Evolutionary conservation across 306 rosid genomes (phyloP).

Genomic region (Neltuma alba): DNA sequence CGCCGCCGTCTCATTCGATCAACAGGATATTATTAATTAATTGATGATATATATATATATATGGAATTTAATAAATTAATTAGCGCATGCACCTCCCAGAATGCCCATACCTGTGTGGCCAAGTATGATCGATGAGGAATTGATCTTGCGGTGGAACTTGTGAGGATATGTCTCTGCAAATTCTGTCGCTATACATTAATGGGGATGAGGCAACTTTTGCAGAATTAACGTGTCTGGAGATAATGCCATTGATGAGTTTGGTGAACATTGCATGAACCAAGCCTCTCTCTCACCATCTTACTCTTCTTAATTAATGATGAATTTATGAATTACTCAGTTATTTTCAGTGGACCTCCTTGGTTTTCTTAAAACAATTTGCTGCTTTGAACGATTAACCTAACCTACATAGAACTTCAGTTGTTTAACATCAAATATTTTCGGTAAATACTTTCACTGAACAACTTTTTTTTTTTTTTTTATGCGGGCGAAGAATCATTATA

Average conservation of each 20-base stretch:
- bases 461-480: too few relatives aligned
- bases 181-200: constrained; percentile 61
- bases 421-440: not conserved
- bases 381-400: too few relatives aligned
- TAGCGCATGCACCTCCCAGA: constrained; percentile 36
- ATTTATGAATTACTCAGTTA: constrained; percentile 31
- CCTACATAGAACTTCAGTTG: not conserved
- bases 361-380: too few relatives aligned
- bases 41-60: too few relatives aligned
- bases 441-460: not conserved
- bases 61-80: constrained; percentile 13
- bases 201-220: constrained; percentile 42
- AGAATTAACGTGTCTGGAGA: constrained; percentile 40
- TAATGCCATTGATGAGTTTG: constrained; percentile 48
- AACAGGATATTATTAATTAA: too few relatives aligned
- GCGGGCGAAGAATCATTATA: too few relatives aligned
- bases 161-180: constrained; percentile 39
- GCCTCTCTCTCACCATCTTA: constrained; percentile 9
- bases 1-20: too few relatives aligned
- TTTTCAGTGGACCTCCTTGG: constrained; percentile 24
- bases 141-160: constrained; percentile 28
- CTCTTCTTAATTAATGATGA: not conserved
- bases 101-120: constrained; percentile 48
- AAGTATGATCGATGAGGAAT: constrained; percentile 23
- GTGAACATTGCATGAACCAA: constrained; percentile 44